Conservation (phyloP, 495 filamentous ascomycete species). For the Trichocladium uniseriatum region DNA sequence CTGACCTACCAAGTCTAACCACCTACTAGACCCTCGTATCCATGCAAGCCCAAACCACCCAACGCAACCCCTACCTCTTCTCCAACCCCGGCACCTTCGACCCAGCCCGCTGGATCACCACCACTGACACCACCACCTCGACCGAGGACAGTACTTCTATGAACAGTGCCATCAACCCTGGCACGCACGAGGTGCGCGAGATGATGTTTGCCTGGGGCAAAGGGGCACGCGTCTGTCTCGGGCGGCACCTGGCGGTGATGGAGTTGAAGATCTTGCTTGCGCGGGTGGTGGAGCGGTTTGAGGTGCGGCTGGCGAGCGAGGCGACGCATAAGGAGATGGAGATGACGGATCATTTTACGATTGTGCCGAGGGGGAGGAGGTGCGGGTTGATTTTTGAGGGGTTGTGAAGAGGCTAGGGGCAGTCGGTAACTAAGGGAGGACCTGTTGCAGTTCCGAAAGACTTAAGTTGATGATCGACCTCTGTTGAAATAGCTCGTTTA, state of each 20-base stretch:
- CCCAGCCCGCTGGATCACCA: no score
- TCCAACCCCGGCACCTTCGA: neutral
- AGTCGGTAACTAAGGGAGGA: no score
- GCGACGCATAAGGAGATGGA: conserved; percentile 10
- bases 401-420: no score
- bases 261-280: conserved; percentile 9
- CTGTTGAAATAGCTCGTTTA: no score
- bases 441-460: no score
- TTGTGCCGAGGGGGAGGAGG: conserved; percentile 6
- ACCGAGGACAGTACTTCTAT: neutral
- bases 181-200: conserved; percentile 6
- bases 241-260: conserved; percentile 10
- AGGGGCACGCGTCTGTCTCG: neutral
- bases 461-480: no score
- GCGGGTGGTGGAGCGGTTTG: neutral
- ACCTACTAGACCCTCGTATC: conserved; percentile 8
- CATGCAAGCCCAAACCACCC: conserved; percentile 3
- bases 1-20: no score
- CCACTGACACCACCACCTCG: no score
- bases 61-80: conserved; percentile 4
- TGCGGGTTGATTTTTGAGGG: conserved; percentile 1
- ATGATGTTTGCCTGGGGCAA: conserved; percentile 7
- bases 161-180: neutral
- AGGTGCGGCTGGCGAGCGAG: neutral
- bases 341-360: conserved; percentile 11